A percentile compares a stretch with the other conserved stretches of the same genome.
phyloP scores from a whole-genome alignment of 1,284 basidiomycete species.

The Cryptococcus depauperatus region DNA sequence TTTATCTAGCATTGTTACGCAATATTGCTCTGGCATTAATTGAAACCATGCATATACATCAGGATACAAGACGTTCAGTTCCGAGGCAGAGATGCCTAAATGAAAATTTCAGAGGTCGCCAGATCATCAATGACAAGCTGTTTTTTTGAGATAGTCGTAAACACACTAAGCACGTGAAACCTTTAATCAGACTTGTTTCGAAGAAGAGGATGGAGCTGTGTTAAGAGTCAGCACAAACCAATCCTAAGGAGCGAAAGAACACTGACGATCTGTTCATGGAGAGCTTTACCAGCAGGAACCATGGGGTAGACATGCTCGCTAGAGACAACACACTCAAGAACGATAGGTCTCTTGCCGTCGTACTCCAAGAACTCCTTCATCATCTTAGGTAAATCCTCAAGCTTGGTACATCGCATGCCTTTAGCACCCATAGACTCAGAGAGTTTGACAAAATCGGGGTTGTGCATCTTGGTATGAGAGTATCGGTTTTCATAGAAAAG shows the following conservation, averaged over 20 bases:
- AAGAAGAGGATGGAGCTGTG: conserved; percentile 26
- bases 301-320: conserved; percentile 85
- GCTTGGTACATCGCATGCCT: conserved; percentile 65
- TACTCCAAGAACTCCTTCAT: conserved; percentile 99
- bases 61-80: conserved; percentile 7
- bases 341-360: conserved; percentile 65
- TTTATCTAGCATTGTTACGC: too few relatives aligned
- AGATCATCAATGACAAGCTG: too few relatives aligned
- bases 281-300: conserved; percentile 81
- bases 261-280: conserved; percentile 69
- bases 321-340: conserved; percentile 81
- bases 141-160: not conserved
- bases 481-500: conserved; percentile 92
- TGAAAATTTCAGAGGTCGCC: too few relatives aligned
- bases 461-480: conserved; percentile 87
- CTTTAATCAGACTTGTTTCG: conserved; percentile 12
- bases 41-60: conserved; percentile 12
- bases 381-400: conserved; percentile 75
- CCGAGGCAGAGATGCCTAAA: too few relatives aligned
- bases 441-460: conserved; percentile 87
- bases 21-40: not conserved
- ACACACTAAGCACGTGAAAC: not conserved
- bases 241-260: not conserved
- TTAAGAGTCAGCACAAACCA: not conserved
- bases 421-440: conserved; percentile 87